Base-by-base conservation (phyloP, 2,329 filamentous ascomycete genomes). In the Blastomyces silverae region DNA sequence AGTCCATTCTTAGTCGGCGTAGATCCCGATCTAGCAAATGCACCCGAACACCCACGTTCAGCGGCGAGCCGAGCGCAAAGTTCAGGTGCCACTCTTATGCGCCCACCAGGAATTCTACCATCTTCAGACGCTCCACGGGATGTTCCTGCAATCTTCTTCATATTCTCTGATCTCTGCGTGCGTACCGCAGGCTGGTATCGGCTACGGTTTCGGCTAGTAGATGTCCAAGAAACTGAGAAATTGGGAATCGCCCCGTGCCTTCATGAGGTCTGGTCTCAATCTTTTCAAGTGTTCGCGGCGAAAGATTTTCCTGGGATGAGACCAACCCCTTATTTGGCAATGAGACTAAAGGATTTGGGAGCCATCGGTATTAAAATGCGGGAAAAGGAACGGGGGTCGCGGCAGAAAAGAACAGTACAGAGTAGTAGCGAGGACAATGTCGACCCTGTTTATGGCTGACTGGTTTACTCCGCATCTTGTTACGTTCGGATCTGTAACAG, bases 81-180 rank as follows among this genome's bases (percentile, higher is more conserved):
- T 34, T 20, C 58, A 37, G n/a, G 17, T 44, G 8, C 37, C 4
- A 42, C 31, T 37, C 37, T 44, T 58, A n/a, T 15, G n/a, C n/a
- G 37, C n/a, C 31, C 56, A 5, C 37, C 56, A 42, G n/a, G 17
- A 1, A 13, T 20, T 42, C 15, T n/a, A 25, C 37, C 20, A 25
- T 28, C 20, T 66, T 58, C 58, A 69, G 64, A n/a, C 68, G 62
- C 11, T 62, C 64, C 64, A 39, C 28, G 42, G 17, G 50, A 64
- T 39, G 70, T 73, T 4, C 78, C 79, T 4, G 75, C 77, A 25
- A 74, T 76, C 1, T 81, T 81, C 67, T 81, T 81, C 68, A 78
- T 81, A 34, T 81, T 81, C 62, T 73, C 79, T 0, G 79, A 81
- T 67, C 73, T 81, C 1, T 81, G 79, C 2, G 75, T 81, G 28